These are phyloP conservation scores for Bolboschoenoplectus hybrid DNA, from an alignment of 202 grass and related monocot species.

Conservation along the genomic window DNA sequence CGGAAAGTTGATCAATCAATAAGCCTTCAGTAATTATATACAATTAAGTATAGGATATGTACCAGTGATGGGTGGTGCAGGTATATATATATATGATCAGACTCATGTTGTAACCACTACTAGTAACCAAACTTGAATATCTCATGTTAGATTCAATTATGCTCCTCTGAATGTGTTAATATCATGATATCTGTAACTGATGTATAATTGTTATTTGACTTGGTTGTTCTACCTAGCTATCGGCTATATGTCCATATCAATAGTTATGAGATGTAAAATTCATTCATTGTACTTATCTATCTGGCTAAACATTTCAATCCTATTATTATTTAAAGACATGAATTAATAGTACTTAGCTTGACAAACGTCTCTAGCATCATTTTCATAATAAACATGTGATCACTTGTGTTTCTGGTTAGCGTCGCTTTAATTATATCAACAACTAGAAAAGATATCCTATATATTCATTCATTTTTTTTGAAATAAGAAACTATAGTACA, in stretches of 20 bases:
- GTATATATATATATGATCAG: neutral
- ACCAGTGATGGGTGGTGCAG: neutral
- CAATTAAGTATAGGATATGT: neutral
- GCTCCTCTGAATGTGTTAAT: neutral
- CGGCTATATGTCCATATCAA: neutral
- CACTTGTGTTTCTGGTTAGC: neutral
- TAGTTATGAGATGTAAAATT: slow-evolving; percentile 2
- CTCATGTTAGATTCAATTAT: neutral
- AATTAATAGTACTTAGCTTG: neutral
- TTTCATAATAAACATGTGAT: slow-evolving; percentile 14
- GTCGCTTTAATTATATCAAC: neutral
- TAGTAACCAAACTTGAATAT: neutral
- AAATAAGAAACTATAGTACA: neutral
- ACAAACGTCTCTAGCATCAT: neutral
- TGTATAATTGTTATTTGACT: slow-evolving; percentile 5
- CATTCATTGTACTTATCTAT: slow-evolving; percentile 3
- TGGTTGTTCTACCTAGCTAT: neutral
- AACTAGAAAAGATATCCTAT: neutral
- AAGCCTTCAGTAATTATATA: neutral
- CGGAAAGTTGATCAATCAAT: neutral
- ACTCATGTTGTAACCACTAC: neutral
- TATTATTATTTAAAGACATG: neutral
- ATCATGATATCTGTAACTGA: neutral
- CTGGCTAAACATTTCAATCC: neutral
- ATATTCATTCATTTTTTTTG: neutral